Base-by-base conservation (phyloP, 176 grass and related monocot species). In the Tillandsia leiboldiana region DNA sequence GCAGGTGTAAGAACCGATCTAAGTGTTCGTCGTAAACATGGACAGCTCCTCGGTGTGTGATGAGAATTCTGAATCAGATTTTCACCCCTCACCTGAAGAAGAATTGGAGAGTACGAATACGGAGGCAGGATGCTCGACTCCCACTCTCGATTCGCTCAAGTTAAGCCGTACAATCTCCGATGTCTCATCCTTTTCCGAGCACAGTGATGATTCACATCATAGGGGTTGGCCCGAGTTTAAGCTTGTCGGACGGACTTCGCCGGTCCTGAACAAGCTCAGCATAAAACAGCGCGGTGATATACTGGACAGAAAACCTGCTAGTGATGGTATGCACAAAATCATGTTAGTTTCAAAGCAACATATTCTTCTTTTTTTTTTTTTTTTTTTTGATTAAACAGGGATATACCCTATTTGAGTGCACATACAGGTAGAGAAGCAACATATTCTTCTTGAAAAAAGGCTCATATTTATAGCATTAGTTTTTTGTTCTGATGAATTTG, bases 131-230 rank as follows among this genome's bases (percentile, higher is more conserved):
- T 61, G 15, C 15, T 61, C 56, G 17, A 7, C 17, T 61, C 8
- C 17, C 7, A 61, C 33, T 42, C 4, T 61, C 22, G 56, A 61
- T 61, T 56, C 52, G 15, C 12, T 56, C 52, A 6, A 56, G 13
- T n/a, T 13, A 12, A 56, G 52, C 1, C 6, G 56, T 10, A 61
- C 56, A 20, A 22, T 58, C 51, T 87, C 85, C 69, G 80, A 83
- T 69, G 73, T 67, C 72, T 88, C 79, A 53, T 92, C 85, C 72
- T 88, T 77, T 33, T 92, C 89, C 20, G 86, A 92, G 74, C 81
- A 85, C 82, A 81, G 85, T 61, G 76, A 86, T 20, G 85, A 92
- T 3, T 78, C 82, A 48, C 79, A 71, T 49, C 77, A 83, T 79
- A 75, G 65, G 26, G 73, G 74, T 12, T 92, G 85, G 85, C 85